These are phyloP conservation scores for Linderina pennispora DNA, from an alignment of 192 early-diverging fungal species.

Conservation along the genomic window DNA sequence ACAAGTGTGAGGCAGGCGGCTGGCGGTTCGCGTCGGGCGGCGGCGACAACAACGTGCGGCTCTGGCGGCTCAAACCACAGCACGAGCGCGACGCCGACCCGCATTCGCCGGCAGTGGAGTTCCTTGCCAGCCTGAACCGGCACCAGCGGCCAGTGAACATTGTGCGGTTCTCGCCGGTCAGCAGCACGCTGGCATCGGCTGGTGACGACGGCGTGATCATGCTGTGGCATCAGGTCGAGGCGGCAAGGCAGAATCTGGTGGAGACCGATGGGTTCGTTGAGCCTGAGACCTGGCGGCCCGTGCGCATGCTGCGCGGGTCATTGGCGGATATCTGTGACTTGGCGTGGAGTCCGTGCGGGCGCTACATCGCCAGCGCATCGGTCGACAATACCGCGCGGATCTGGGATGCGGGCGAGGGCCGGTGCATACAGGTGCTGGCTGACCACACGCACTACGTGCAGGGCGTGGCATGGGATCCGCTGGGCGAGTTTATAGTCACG, in stretches of 20 bases:
- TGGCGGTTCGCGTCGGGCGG: slow-evolving; percentile 84
- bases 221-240: slow-evolving; percentile 67
- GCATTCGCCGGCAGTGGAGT: slow-evolving; percentile 58
- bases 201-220: slow-evolving; percentile 91
- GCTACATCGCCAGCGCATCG: slow-evolving; percentile 74
- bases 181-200: slow-evolving; percentile 71
- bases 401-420: slow-evolving; percentile 70
- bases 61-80: slow-evolving; percentile 43
- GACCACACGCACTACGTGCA: slow-evolving; percentile 95
- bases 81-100: slow-evolving; percentile 9
- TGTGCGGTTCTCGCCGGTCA: slow-evolving; percentile 79
- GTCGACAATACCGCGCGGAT: slow-evolving; percentile 85
- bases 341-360: slow-evolving; percentile 86
- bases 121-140: slow-evolving; percentile 71
- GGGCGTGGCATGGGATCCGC: slow-evolving; percentile 94
- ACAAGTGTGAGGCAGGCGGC: slow-evolving; percentile 12
- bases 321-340: slow-evolving; percentile 85
- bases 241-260: background rate
- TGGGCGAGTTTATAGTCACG: slow-evolving; percentile 77
- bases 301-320: slow-evolving; percentile 65
- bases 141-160: slow-evolving; percentile 90
- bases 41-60: slow-evolving; percentile 82
- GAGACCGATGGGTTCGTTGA: slow-evolving; percentile 9
- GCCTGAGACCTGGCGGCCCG: slow-evolving; percentile 73
- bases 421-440: slow-evolving; percentile 66